phyloP scores from a whole-genome alignment of 2,329 filamentous ascomycete species.

The Aspergillus sp. region DNA sequence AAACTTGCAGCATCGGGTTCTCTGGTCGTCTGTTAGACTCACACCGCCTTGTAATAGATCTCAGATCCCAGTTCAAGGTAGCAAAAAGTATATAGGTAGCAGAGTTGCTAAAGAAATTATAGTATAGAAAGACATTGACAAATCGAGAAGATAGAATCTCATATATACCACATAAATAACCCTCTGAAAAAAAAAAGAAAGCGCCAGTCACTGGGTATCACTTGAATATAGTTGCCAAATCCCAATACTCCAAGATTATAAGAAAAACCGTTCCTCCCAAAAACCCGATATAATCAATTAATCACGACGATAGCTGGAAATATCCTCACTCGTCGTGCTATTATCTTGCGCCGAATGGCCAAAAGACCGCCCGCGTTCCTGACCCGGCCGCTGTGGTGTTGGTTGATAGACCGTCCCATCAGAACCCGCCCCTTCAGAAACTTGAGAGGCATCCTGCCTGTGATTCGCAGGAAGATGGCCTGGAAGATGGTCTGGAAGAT shows the following conservation, averaged over 20 bases:
- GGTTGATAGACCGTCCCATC: background rate
- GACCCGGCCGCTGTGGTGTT: background rate
- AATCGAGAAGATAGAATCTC: no score
- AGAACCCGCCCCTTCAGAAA: background rate
- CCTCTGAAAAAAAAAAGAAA: background rate
- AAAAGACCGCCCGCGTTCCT: background rate
- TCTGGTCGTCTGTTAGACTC: background rate
- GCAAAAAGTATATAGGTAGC: background rate
- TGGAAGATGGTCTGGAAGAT: conserved; percentile 1
- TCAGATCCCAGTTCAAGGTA: background rate
- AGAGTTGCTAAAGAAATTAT: background rate
- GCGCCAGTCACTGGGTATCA: background rate
- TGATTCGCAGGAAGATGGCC: conserved; percentile 1
- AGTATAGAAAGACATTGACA: background rate
- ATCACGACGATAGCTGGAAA: background rate
- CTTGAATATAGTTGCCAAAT: background rate
- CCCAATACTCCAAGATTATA: background rate
- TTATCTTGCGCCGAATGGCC: background rate
- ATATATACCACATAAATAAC: background rate
- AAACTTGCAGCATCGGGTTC: background rate
- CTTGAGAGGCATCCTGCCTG: background rate
- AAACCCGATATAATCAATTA: background rate
- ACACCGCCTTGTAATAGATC: background rate
- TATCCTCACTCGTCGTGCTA: background rate
- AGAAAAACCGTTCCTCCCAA: background rate